Percentiles rank a stretch among this genome's conserved stretches.
These are phyloP conservation scores for Colletotrichum sp. DNA, from an alignment of 2,329 filamentous ascomycete species.

Conservation along the genomic window DNA sequence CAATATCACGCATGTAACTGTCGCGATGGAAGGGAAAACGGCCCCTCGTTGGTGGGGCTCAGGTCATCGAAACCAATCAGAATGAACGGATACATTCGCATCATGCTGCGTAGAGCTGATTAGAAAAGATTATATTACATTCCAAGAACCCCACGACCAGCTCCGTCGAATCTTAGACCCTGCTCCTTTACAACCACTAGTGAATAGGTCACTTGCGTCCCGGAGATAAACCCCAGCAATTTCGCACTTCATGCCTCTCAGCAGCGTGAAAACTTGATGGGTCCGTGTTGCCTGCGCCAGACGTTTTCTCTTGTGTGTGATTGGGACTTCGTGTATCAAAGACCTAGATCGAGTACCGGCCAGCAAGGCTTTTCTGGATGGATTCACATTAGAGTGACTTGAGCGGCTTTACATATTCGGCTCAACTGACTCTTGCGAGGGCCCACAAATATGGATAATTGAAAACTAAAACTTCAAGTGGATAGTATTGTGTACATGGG, in stretches of 20 bases:
- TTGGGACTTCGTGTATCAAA: background rate
- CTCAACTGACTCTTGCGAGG: background rate
- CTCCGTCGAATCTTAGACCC: background rate
- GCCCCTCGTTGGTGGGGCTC: background rate
- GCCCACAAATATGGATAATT: background rate
- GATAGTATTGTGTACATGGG: background rate
- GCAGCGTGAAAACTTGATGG: background rate
- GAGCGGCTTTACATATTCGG: accelerated
- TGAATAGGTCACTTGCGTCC: accelerated
- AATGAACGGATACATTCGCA: background rate
- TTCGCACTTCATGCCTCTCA: accelerated
- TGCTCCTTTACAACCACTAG: accelerated
- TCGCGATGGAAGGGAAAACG: background rate
- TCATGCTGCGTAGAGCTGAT: accelerated
- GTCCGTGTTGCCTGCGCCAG: accelerated
- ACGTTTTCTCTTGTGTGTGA: accelerated
- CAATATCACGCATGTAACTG: background rate
- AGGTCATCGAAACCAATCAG: background rate
- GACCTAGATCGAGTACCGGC: background rate
- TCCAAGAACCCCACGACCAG: background rate
- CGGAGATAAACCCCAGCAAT: accelerated
- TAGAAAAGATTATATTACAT: accelerated
- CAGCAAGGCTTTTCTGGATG: background rate
- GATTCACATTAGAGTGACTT: accelerated
- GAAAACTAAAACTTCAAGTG: background rate